Base-by-base conservation (phyloP, 768 basidiomycete species). In the Ramaria sp. region DNA sequence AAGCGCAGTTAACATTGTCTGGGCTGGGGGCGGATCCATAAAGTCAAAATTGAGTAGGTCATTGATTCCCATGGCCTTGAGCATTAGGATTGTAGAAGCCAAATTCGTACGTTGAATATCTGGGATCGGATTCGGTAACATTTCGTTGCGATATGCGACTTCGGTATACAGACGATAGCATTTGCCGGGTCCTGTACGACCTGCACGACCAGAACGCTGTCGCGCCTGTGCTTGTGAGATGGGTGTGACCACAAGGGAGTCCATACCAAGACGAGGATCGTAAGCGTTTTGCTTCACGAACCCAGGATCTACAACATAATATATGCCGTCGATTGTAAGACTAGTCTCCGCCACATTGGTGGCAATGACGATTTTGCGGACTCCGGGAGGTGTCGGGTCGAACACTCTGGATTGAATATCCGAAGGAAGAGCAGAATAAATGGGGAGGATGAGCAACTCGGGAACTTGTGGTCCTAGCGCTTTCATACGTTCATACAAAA, bases 241-340 rank as follows among this genome's bases (percentile, higher is more conserved):
- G 46, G 96, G 96, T 81, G 94, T 97, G 33, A 98, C 95, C 53
- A 97, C 88, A 54, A 99, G 79, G 12, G 94, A 97, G 72, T 99
- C 96, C 96, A 99, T 98, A 62, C 94, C 96, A 60, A 98, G 73
- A 53, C 91, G 80, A 19, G 96, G 93, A 67, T 99, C 96, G 67
- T 96, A 99, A 1, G 94, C 95, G 66, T 97, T 98, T 70, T 99
- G 96, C 70, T 99, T 99, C 37, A 92, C 86, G 73, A 99, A 98
- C 12, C 96, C 96, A 1, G 96, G 95, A 67, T 99, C 96, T 60
- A 99, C 86, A 63, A 99, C 95, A 64, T 98, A 99, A 76, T 97
- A 98, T 67, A 99, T 96, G 31, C 94, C 96, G 34, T 93, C 92
- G 65, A 98, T 99, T 7, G 96, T 98, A 67, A 99, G 76, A 72